Base-by-base conservation (phyloP, 2,329 filamentous ascomycete genomes). In the Biscogniauxia marginata region DNA sequence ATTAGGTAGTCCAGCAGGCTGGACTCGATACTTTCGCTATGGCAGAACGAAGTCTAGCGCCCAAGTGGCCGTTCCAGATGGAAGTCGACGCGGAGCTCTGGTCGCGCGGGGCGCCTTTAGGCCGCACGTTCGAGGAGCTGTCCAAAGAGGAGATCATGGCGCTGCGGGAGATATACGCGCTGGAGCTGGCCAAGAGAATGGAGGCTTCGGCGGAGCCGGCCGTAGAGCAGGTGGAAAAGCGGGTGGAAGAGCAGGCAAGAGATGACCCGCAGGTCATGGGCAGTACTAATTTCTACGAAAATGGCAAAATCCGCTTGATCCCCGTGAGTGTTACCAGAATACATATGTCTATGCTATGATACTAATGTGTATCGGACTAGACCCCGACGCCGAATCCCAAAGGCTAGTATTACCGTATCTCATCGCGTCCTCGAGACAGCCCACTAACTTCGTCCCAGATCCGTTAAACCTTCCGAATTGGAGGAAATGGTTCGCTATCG, bases 401-500 rank as follows among this genome's bases (percentile, higher is more conserved):
- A 58, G 69, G 63, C 65, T 44, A 43, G 24, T 51, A 58, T 20
- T 19, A 9, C 4, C 21, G 22, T 47, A 54, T 52, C 3, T 50
- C 59, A 46, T 60, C n/a, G 9, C 7, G 9, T 18, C 23, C 13
- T 1, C 51, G n/a, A 30, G 16, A 16, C 13, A 39, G 5, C 30
- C n/a, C 30, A 20, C 16, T 56, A 51, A 63, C 50, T 25, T 11
- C 4, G 18, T 18, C 53, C 18, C 54, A 69, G 70, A 72, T 56
- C 70, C 70, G 4, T 54, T 71, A 21, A 70, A 72, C 50, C 59
- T 71, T 9, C 65, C 68, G 2, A 48, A 59, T 11, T 70, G 69
- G 67, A 61, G 69, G 30, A 73, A 72, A 49, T 70, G 69, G 67
- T 46, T 65, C 2, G 65, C 68, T 22, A 65, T 73, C 9, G 63